These are phyloP conservation scores for Suhomyces kunorum DNA, from an alignment of 1,139 yeast species.

Conservation along the genomic window DNA sequence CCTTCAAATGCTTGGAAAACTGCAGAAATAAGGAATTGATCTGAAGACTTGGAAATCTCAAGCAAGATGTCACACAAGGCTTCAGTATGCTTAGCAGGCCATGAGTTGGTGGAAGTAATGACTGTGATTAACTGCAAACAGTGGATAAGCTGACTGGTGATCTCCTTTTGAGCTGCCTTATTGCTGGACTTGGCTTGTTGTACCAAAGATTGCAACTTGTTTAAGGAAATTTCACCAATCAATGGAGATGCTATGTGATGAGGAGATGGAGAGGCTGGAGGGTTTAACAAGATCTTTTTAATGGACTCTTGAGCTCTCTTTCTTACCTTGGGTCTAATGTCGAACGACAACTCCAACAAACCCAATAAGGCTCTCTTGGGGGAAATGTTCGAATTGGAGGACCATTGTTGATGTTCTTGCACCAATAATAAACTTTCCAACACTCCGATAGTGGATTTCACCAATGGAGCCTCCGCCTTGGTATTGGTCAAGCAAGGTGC, in stretches of 20 bases:
- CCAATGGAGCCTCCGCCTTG: constrained; percentile 78
- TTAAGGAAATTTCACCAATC: constrained; percentile 70
- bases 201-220: constrained; percentile 51
- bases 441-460: constrained; percentile 83
- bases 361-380: constrained; percentile 85
- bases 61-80: constrained; percentile 73
- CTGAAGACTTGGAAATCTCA: constrained; percentile 77
- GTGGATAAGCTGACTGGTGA: constrained; percentile 66
- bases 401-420: constrained; percentile 82
- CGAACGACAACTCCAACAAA: constrained; percentile 74
- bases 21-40: constrained; percentile 76
- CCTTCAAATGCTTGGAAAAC: constrained; percentile 88
- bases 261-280: constrained; percentile 81
- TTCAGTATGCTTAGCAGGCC: constrained; percentile 77
- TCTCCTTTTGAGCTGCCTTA: constrained; percentile 44
- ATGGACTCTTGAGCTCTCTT: constrained; percentile 93
- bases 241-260: constrained; percentile 73
- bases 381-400: constrained; percentile 52
- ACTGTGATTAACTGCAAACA: constrained; percentile 70
- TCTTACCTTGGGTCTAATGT: constrained; percentile 93
- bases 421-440: constrained; percentile 77
- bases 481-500: constrained; percentile 77
- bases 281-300: constrained; percentile 56
- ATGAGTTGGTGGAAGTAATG: constrained; percentile 71
- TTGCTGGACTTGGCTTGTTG: constrained; percentile 35